Base-by-base conservation (phyloP, 495 filamentous ascomycete species). In the Thermothielavioides terrestris region DNA sequence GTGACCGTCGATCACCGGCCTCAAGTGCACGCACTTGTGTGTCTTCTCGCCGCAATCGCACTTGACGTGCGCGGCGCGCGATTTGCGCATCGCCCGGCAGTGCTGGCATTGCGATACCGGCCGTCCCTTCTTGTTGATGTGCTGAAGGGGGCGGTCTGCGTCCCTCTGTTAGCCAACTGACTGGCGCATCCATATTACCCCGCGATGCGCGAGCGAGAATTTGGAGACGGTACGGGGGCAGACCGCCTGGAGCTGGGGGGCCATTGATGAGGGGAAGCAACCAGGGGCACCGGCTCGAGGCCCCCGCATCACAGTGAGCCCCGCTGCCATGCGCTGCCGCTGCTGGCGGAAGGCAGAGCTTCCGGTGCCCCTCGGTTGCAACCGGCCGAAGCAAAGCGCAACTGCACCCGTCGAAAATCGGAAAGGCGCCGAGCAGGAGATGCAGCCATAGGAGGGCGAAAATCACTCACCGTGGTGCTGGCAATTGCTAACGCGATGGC, bases 71-170 rank as follows among this genome's bases (percentile, higher is more conserved):
- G 89, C 85, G 54, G 92, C 84, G 54, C 94, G 88, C 67, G 90
- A 92, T 78, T 97, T 97, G 79, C 92, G 89, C 74, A 94, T 86
- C 56, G 84, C 80, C 69, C 92, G 90, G 70, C 92, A 99, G 74
- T 97, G 92, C 60, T 86, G 77, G 69, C 92, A 99, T 85, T 99
- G 92, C 68, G 91, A 94, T 61, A 97, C 91, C 57, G 92, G 92
- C 58, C 92, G 86, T 68, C 92, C 92, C 61, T 99, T 97, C 71
- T 95, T 95, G 73, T 92, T 92, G 77, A 97, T 95, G 67, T 92
- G 92, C 65, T 84, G 83, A 53, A 99, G 81, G 55, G 85, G 86
- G 58, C 92, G 87, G 69, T 96, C 92, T 96, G 64, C 53, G 50
- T 26, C 52, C 14, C 46, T 61, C 42, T 43, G 58, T 64, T 55